phyloP scores from a whole-genome alignment of 2,329 filamentous ascomycete genomes.

The Ophiocordyceps polyrhachis-furcata region DNA sequence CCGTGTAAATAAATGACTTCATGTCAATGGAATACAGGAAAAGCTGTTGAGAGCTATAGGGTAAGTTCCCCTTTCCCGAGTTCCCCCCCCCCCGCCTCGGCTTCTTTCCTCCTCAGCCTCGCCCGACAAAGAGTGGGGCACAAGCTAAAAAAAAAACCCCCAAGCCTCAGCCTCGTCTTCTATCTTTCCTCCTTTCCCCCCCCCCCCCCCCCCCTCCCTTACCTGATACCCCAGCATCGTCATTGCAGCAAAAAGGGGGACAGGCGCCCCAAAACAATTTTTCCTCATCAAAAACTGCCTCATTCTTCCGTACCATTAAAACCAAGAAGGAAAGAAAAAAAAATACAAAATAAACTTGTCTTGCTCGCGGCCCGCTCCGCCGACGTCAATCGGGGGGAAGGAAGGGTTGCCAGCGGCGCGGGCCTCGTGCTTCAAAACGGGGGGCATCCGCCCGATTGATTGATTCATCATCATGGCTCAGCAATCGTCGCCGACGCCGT shows the following conservation, averaged over 20 bases:
- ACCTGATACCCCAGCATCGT: not conserved
- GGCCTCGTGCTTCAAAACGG: not conserved
- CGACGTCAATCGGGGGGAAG: not conserved
- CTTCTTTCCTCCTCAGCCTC: not conserved
- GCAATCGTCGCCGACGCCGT: slow-evolving; percentile 11
- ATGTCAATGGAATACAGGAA: no score
- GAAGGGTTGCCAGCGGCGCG: not conserved
- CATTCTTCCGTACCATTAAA: no score
- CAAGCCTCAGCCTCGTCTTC: not conserved
- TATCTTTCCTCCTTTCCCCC: no score
- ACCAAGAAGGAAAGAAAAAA: no score
- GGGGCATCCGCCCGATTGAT: no score
- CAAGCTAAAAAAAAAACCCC: no score
- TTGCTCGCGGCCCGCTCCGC: not conserved
- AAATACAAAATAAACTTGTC: no score
- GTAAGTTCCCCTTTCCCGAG: not conserved
- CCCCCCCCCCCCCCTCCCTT: not conserved
- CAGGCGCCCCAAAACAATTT: no score
- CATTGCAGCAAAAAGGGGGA: not conserved
- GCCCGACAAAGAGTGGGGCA: not conserved
- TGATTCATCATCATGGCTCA: no score
- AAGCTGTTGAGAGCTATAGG: no score
- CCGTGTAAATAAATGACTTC: no score
- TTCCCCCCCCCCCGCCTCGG: not conserved
- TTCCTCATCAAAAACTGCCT: no score